These are phyloP conservation scores for Lineolata rhizophorae DNA, from an alignment of 495 filamentous ascomycete genomes.

Conservation along the genomic window DNA sequence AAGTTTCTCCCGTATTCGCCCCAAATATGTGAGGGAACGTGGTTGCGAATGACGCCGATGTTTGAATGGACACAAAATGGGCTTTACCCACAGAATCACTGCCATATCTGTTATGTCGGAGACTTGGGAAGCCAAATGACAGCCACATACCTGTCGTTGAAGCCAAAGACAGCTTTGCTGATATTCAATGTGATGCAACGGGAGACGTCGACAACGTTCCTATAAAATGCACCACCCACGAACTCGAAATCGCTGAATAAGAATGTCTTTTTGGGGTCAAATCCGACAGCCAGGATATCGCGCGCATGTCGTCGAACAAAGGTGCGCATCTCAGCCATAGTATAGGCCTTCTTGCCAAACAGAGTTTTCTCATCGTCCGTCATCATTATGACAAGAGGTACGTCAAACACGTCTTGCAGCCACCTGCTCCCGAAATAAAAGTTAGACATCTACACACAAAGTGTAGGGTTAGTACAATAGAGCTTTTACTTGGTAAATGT, in stretches of 20 bases:
- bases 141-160: constrained; percentile 56
- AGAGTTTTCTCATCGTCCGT: constrained; percentile 71
- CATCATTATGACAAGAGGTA: constrained; percentile 82
- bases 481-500: constrained; percentile 93
- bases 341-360: constrained; percentile 39
- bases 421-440: too few species aligned
- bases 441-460: too few species aligned
- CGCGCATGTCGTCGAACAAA: constrained; percentile 59
- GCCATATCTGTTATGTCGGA: too few species aligned
- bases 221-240: constrained; percentile 32
- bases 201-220: constrained; percentile 34
- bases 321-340: constrained; percentile 49
- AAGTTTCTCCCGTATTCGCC: constrained; percentile 37
- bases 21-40: constrained; percentile 86
- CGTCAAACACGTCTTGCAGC: constrained; percentile 88
- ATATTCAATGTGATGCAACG: constrained; percentile 60
- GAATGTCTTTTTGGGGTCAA: constrained; percentile 88
- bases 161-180: constrained; percentile 69
- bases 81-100: too few species aligned
- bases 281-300: constrained; percentile 87
- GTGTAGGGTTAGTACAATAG: too few species aligned
- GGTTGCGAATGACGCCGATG: too few species aligned
- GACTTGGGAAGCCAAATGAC: too few species aligned
- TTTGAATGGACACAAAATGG: too few species aligned
- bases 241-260: constrained; percentile 85